phyloP scores from a whole-genome alignment of 495 filamentous ascomycete genomes.

The Letharia columbiana region DNA sequence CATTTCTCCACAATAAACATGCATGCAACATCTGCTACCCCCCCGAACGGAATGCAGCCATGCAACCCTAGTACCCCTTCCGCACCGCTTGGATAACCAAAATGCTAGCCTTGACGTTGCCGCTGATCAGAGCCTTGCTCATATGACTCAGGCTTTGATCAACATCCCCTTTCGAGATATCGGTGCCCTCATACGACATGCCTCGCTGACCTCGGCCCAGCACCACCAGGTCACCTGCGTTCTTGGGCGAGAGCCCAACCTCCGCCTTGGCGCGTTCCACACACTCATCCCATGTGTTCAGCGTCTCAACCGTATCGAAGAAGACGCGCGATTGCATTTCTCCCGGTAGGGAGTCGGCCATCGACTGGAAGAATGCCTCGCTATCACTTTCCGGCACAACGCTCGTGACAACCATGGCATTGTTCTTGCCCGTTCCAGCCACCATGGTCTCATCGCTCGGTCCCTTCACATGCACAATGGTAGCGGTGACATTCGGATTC shows the following conservation, averaged over 20 bases:
- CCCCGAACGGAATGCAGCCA: background rate
- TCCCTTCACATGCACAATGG: slow-evolving; percentile 48
- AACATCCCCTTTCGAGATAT: slow-evolving; percentile 37
- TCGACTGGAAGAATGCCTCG: slow-evolving; percentile 49
- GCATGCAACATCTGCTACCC: background rate
- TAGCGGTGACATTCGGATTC: slow-evolving; percentile 67
- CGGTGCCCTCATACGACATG: slow-evolving; percentile 10
- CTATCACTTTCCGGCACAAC: background rate
- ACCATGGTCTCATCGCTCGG: slow-evolving; percentile 20
- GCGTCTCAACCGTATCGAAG: slow-evolving; percentile 33
- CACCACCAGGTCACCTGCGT: slow-evolving; percentile 72
- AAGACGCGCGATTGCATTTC: slow-evolving; percentile 53
- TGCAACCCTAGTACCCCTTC: background rate
- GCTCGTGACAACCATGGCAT: background rate
- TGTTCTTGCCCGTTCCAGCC: slow-evolving; percentile 24
- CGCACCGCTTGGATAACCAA: slow-evolving; percentile 64
- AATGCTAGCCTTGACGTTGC: slow-evolving; percentile 60
- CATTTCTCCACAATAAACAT: background rate
- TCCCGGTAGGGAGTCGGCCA: slow-evolving; percentile 53
- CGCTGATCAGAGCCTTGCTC: slow-evolving; percentile 54
- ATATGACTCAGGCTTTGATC: slow-evolving; percentile 57
- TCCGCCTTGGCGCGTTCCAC: slow-evolving; percentile 44
- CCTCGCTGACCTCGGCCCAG: slow-evolving; percentile 49
- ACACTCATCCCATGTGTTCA: slow-evolving; percentile 11
- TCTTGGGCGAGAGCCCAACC: slow-evolving; percentile 51